Evolutionary conservation across 129 eudicot species (phyloP), one percentile per base, ranked within the genome.

Genomic region (Heracleum sosnowskyi): DNA sequence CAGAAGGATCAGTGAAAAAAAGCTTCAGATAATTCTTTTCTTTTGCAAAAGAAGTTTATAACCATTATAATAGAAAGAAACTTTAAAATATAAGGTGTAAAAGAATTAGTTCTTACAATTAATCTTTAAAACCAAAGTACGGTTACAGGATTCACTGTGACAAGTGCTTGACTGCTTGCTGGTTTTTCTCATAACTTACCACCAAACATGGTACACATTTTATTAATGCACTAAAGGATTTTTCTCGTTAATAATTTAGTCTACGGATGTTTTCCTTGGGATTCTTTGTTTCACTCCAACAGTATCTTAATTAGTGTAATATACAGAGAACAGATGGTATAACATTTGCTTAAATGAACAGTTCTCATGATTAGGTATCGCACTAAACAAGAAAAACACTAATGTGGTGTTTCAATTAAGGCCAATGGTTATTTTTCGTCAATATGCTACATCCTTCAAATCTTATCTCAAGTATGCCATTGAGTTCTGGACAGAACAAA

Each of bases 1-100:
- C 63, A 41, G 49, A 7, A 47, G 49, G 77, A 73, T 49, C 20
- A 47, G 12, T 76, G 57, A 79, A 82, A 55, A 76, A 4, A 31
- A 28, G 18, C 18, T 18, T 20, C 10, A 5, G 37, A 34, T 8
- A 16, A 5, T 2, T 37, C 17, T 63, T 29, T 29, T 63, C 70
- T 63, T 26, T 29, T 63, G 36, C 70, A 29, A 10, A 18, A 35
- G 2, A n/a, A 74, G 18, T 53, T 26, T 10, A 11, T 6, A 16
- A 45, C 33, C 28, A 46, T 11, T 45, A 74, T n/a, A 6, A 39
- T 42, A 45, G 16, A 4, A 44, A 31, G 35, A 42, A 45, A 46
- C 77, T 16, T 63, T 63, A 16, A 20, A 29, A 63, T 63, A 11
- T 2, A 7, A 29, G 70, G 18, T 63, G 20, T 37, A 26, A 28